phyloP scores from a whole-genome alignment of 176 grass and related monocot genomes.

The Lolium multiflorum region DNA sequence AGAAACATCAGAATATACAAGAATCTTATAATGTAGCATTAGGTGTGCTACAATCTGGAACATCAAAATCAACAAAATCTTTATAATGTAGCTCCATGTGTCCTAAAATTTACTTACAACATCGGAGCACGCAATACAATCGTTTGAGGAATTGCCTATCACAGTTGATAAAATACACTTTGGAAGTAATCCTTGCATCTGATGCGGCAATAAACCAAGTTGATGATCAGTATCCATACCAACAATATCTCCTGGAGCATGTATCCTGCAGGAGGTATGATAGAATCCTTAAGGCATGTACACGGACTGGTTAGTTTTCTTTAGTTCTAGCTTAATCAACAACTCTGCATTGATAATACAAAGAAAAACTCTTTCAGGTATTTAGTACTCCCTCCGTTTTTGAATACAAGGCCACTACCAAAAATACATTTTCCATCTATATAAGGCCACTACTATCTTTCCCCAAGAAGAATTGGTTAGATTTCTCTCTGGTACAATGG shows the following conservation, averaged over 20 bases:
- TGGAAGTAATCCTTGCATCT: constrained; percentile 74
- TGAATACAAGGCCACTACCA: no score
- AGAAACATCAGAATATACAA: constrained; percentile 43
- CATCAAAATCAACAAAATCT: constrained; percentile 29
- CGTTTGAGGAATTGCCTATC: constrained; percentile 58
- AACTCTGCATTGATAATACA: not conserved
- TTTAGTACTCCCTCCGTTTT: no score
- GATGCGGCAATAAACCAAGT: constrained; percentile 90
- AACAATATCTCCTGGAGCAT: constrained; percentile 87
- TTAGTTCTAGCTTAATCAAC: constrained; percentile 4
- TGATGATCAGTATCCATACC: constrained; percentile 72
- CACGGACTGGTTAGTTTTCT: constrained; percentile 19
- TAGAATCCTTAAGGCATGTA: constrained; percentile 10
- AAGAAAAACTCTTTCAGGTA: constrained; percentile 29
- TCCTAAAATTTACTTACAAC: constrained; percentile 61
- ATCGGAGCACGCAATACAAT: constrained; percentile 84
- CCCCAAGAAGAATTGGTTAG: no score
- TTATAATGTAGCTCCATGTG: constrained; percentile 3
- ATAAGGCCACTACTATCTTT: no score
- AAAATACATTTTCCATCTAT: no score
- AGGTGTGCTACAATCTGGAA: constrained; percentile 22
- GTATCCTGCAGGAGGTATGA: constrained; percentile 68
- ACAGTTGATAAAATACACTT: constrained; percentile 68
- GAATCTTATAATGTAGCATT: not conserved
- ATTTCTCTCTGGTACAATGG: no score